Conservation (phyloP, 768 basidiomycete species). For the Mycena pura region DNA sequence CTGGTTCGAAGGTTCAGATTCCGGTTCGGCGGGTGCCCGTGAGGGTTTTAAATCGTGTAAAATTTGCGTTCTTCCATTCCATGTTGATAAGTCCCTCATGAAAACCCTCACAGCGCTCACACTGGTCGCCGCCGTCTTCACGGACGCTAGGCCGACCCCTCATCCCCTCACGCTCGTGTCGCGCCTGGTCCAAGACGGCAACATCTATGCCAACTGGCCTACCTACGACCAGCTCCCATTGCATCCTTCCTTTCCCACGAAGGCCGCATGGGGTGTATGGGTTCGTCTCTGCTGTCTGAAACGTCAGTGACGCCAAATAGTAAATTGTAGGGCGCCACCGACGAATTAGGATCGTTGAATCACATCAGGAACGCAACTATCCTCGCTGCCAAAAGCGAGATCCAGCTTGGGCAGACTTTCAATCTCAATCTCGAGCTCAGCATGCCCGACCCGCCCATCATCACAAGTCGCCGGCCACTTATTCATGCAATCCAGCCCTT, state of each 20-base stretch:
- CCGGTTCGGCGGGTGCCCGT: no score
- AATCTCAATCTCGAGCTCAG: constrained; percentile 6
- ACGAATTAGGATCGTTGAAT: constrained; percentile 12
- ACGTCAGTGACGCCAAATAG: background rate
- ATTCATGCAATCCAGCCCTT: no score
- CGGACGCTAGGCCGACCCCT: background rate
- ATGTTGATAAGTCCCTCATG: no score
- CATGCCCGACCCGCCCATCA: constrained; percentile 3
- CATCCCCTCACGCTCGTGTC: background rate
- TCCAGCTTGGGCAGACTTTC: constrained; percentile 7
- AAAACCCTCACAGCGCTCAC: no score
- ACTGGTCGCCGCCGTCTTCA: no score
- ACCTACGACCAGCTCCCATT: constrained; percentile 11
- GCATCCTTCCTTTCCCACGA: constrained; percentile 15
- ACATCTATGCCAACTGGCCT: constrained; percentile 12
- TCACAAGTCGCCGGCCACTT: background rate
- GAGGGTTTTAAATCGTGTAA: no score
- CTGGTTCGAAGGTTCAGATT: no score
- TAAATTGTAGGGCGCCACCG: background rate
- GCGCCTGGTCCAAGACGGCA: background rate
- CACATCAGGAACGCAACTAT: constrained; percentile 6
- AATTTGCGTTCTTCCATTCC: no score
- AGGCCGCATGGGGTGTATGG: constrained; percentile 16
- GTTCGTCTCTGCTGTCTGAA: no score
- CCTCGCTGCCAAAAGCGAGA: constrained; percentile 3